Percentiles rank a stretch among this genome's conserved stretches.
phyloP scores from a whole-genome alignment of 2,329 filamentous ascomycete species.

The Diplodia intermedia region DNA sequence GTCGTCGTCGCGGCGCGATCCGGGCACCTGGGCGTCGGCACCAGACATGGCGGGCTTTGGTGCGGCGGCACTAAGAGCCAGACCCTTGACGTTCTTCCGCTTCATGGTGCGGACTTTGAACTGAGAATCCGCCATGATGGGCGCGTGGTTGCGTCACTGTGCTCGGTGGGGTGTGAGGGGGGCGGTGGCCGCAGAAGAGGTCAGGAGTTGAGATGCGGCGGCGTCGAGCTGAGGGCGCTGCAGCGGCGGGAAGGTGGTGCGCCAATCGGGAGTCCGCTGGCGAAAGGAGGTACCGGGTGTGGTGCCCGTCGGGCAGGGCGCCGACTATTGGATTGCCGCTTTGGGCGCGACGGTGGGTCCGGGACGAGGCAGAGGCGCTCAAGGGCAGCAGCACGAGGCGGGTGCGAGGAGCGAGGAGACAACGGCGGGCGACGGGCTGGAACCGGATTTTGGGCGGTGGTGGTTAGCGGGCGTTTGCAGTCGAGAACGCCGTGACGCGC shows the following conservation, averaged over 20 bases:
- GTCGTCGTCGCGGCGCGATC: constrained; percentile 64
- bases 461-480: constrained; percentile 29
- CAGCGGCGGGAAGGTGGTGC: constrained; percentile 14
- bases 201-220: constrained; percentile 26
- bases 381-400: constrained; percentile 2
- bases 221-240: constrained; percentile 4
- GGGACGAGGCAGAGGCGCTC: constrained; percentile 12
- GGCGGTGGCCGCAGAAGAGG: constrained; percentile 47
- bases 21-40: constrained; percentile 69
- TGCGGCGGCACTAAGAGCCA: constrained; percentile 81
- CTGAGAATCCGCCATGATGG: constrained; percentile 58
- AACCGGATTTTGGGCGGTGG: constrained; percentile 17
- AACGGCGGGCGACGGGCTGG: constrained; percentile 19
- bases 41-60: constrained; percentile 78
- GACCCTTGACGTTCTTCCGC: constrained; percentile 98
- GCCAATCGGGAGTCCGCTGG: constrained; percentile 30
- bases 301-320: constrained; percentile 30
- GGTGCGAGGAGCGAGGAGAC: constrained; percentile 7
- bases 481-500: constrained; percentile 28
- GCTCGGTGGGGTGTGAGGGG: constrained; percentile 20
- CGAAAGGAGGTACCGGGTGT: constrained; percentile 31
- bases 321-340: constrained; percentile 33
- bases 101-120: constrained; percentile 83
- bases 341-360: constrained; percentile 30
- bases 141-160: constrained; percentile 27